A percentile compares a stretch with the other conserved stretches of the same genome.
Evolutionary conservation across 2,329 filamentous ascomycete genomes (phyloP).

Genomic region (Torrubiellomyces zombiae): DNA sequence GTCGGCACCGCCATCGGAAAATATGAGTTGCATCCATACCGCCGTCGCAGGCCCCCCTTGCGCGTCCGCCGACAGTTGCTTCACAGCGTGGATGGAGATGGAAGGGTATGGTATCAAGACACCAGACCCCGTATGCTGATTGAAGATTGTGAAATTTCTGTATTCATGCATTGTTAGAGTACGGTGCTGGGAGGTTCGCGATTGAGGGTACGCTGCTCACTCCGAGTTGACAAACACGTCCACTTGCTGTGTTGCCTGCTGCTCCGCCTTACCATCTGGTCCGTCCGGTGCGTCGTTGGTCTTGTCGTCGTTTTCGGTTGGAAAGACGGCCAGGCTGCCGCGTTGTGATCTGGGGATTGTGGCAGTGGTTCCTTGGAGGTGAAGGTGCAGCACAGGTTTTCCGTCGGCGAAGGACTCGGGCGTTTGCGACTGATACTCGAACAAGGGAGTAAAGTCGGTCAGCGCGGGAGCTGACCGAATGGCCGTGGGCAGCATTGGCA

Average conservation of each 20-base stretch:
- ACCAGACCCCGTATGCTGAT: conserved; percentile 37
- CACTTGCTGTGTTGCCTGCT: conserved; percentile 28
- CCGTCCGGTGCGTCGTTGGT: conserved; percentile 5
- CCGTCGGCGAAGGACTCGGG: conserved; percentile 55
- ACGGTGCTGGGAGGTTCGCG: not conserved
- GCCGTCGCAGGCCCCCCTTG: conserved; percentile 23
- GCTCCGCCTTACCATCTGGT: conserved; percentile 17
- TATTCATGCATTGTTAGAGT: not conserved
- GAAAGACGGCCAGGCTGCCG: conserved; percentile 36
- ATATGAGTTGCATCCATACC: conserved; percentile 53
- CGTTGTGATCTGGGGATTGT: conserved; percentile 38
- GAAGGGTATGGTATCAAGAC: conserved; percentile 56
- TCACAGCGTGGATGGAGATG: conserved; percentile 60
- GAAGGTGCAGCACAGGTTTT: conserved; percentile 55
- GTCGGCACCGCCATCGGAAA: conserved; percentile 38
- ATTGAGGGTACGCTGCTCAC: conserved; percentile 19
- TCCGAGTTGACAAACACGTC: conserved; percentile 43
- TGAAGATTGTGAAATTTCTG: conserved; percentile 45
- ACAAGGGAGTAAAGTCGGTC: conserved; percentile 45
- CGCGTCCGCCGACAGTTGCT: conserved; percentile 31
- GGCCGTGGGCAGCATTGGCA: conserved; percentile 31
- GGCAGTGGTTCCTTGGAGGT: conserved; percentile 38
- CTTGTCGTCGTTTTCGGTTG: conserved; percentile 19
- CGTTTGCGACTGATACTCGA: conserved; percentile 56
- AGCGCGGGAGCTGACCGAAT: conserved; percentile 39